Evolutionary conservation across 208 protist genomes (phyloP).

Genomic region (Trypanosoma rangeli): DNA sequence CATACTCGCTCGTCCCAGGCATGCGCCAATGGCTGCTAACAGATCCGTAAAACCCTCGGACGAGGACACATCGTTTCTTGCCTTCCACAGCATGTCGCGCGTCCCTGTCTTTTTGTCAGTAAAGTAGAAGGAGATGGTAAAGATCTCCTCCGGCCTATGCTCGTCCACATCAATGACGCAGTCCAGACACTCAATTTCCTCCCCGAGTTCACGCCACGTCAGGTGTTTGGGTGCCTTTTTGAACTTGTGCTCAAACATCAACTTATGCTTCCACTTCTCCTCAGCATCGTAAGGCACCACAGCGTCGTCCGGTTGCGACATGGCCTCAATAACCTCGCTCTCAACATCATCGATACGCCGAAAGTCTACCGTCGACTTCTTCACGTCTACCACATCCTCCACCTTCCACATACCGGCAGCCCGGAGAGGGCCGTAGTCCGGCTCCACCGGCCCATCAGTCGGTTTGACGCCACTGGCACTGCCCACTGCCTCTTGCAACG

Average conservation of each 20-base stretch:
- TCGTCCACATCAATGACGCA: conserved; percentile 86
- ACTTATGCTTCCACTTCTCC: conserved; percentile 83
- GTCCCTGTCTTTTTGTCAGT: conserved; percentile 71
- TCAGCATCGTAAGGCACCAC: conserved; percentile 78
- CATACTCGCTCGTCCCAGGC: conserved; percentile 77
- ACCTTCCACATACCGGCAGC: conserved; percentile 77
- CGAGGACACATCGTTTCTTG: conserved; percentile 79
- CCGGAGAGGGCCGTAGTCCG: conserved; percentile 78
- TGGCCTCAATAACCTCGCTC: conserved; percentile 71
- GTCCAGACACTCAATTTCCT: conserved; percentile 90
- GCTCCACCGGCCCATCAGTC: conserved; percentile 58
- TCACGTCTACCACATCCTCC: conserved; percentile 70
- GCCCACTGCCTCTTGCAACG: not conserved
- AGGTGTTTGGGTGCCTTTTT: conserved; percentile 87
- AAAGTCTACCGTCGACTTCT: conserved; percentile 80
- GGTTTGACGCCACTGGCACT: conserved; percentile 7
- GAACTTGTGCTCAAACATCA: conserved; percentile 91
- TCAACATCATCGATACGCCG: conserved; percentile 87
- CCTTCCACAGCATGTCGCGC: conserved; percentile 73
- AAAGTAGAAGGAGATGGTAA: conserved; percentile 85
- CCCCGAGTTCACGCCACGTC: conserved; percentile 83
- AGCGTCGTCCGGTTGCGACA: conserved; percentile 59
- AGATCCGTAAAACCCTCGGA: conserved; percentile 88
- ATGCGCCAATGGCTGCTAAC: conserved; percentile 78
- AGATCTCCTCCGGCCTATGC: conserved; percentile 87